Evolutionary conservation across 208 protist genomes (phyloP).

Genomic region (Trypanosoma scelopori): DNA sequence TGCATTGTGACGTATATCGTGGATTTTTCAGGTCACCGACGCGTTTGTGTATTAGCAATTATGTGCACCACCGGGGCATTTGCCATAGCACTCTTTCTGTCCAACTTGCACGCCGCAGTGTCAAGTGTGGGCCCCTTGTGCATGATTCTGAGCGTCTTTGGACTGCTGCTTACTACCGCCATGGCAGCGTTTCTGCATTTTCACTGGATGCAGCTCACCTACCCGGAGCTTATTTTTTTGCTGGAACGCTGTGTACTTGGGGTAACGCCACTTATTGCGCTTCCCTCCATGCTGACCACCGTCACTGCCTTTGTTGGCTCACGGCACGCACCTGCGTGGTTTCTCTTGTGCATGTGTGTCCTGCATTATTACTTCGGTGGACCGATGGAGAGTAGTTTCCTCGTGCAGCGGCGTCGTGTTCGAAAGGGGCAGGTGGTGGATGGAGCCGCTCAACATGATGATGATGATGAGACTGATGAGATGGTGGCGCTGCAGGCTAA

Average conservation of each 20-base stretch:
- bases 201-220: conserved; percentile 75
- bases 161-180: conserved; percentile 37
- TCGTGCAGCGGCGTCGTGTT: conserved; percentile 25
- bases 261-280: conserved; percentile 54
- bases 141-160: conserved; percentile 55
- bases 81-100: conserved; percentile 54
- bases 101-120: conserved; percentile 58
- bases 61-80: conserved; percentile 48
- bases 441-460: conserved; percentile 7
- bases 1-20: conserved; percentile 70
- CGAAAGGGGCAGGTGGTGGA: background rate
- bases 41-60: conserved; percentile 51
- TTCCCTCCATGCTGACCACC: conserved; percentile 70
- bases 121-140: conserved; percentile 65
- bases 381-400: conserved; percentile 78
- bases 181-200: conserved; percentile 74
- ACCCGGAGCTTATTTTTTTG: conserved; percentile 60
- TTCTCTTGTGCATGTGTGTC: conserved; percentile 57
- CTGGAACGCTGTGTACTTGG: conserved; percentile 71
- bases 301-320: conserved; percentile 63
- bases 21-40: conserved; percentile 74
- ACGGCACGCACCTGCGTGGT: conserved; percentile 64
- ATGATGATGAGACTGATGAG: conserved; percentile 18
- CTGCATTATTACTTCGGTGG: conserved; percentile 74
- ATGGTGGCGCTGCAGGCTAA: conserved; percentile 50